Evolutionary conservation across 2,329 filamentous ascomycete genomes (phyloP).

Genomic region (Sarocladium brachiariae): DNA sequence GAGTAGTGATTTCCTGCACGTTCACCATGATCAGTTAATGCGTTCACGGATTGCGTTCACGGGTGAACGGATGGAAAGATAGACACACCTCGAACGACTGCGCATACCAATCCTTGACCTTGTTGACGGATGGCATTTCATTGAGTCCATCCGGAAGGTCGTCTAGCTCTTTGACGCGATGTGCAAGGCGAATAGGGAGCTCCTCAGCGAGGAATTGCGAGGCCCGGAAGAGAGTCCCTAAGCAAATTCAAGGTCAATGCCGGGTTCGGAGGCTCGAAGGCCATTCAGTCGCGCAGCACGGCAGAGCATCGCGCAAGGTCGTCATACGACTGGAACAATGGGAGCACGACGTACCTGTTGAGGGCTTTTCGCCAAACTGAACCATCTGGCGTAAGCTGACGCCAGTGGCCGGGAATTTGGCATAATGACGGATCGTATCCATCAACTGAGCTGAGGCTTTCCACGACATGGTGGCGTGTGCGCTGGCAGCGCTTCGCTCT

Average conservation of each 20-base stretch:
- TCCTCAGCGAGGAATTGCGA: conserved; percentile 98
- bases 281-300: neutral
- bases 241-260: conserved; percentile 12
- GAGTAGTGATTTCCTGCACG: conserved; percentile 79
- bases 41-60: conserved; percentile 1
- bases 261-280: neutral
- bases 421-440: conserved; percentile 96
- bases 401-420: conserved; percentile 92
- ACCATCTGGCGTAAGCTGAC: conserved; percentile 98
- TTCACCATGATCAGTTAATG: conserved; percentile 10
- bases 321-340: neutral
- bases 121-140: conserved; percentile 94
- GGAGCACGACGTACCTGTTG: conserved; percentile 58
- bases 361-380: conserved; percentile 92
- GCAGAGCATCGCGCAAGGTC: neutral
- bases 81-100: conserved; percentile 86
- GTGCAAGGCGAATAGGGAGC: conserved; percentile 90
- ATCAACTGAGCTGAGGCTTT: conserved; percentile 84
- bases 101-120: conserved; percentile 96
- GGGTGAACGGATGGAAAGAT: neutral
- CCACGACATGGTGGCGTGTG: conserved; percentile 68
- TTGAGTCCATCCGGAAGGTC: conserved; percentile 91
- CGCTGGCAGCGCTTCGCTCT: neutral
- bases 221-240: conserved; percentile 91
- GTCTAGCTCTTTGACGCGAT: conserved; percentile 90